Evolutionary conservation across 495 filamentous ascomycete genomes (phyloP), one percentile per base, ranked within the genome.

Genomic region (Aspergillus coremiiformis): DNA sequence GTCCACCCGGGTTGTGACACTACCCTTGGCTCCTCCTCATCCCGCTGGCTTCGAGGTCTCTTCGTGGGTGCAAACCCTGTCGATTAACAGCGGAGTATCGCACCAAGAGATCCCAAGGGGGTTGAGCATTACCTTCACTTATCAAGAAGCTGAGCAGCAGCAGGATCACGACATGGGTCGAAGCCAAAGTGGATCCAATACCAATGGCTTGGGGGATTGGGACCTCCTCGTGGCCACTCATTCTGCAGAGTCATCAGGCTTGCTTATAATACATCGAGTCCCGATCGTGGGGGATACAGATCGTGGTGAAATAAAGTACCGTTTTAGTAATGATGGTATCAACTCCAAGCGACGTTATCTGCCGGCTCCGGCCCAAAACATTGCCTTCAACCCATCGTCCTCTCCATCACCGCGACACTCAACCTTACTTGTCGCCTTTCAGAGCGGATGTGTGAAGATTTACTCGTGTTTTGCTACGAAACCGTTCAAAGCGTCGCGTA

Each of bases 21-120:
- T 96, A 5, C 89, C 90, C 1, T 70, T 93, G 29, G 73, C 73
- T 8, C 88, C 89, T 10, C 87, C 89, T 5, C 86, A 88, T 37
- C 77, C 82, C 26, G 51, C 57, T 5, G 65, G 67, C 30, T 75
- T 67, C 39, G 61, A 71, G 27, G 45, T 59, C 5, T 53, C 58
- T 26, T 62, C 64, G n/a, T 85, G 80, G 79, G 76, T 88, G 53
- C 77, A 80, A 0, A 73, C 82, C 20, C 64, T 83, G 1, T 64
- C 74, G 3, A 70, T 90, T 44, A 65, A 61, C 24, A 69, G 72
- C 8, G 66, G 66, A 0, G 61, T 67, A 7, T 80, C 79, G 2
- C 82, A 85, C 55, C 77, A 77, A 45, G 78, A 78, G 54, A 68
- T 79, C n/a, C 81, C 84, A 7, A 74, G 78, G 37, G 81, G 82